Evolutionary conservation across 2,329 filamentous ascomycete genomes (phyloP).

Genomic region (Trichoderma koningiopsis): DNA sequence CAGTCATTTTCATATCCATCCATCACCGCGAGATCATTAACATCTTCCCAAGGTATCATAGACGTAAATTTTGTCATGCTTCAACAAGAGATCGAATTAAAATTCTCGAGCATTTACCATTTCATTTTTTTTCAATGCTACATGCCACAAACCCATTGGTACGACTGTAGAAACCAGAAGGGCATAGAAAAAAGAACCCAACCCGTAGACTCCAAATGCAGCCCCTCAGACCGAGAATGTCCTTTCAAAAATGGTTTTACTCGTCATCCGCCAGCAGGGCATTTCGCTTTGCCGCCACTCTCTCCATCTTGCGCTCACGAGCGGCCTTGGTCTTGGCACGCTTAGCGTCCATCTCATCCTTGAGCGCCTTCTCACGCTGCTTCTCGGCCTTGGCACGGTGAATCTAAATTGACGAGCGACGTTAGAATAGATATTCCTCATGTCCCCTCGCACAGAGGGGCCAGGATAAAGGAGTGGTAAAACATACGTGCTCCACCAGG

Average conservation of each 20-base stretch:
- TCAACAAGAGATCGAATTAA: constrained; percentile 6
- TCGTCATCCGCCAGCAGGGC: constrained; percentile 75
- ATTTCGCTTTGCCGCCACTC: constrained; percentile 86
- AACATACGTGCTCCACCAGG: constrained; percentile 98
- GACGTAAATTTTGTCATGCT: neutral
- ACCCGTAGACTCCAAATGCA: constrained; percentile 64
- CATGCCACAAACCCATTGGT: constrained; percentile 57
- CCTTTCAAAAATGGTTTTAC: constrained; percentile 49
- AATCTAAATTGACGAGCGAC: constrained; percentile 62
- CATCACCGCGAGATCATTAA: neutral
- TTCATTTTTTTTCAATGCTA: constrained; percentile 61
- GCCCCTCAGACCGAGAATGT: constrained; percentile 53
- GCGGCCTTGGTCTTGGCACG: constrained; percentile 99
- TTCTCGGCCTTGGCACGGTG: constrained; percentile 99
- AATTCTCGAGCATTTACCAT: constrained; percentile 50
- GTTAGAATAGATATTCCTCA: constrained; percentile 21
- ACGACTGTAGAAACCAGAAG: constrained; percentile 52
- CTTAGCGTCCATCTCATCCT: constrained; percentile 99
- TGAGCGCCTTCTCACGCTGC: constrained; percentile 89
- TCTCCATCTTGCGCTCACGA: constrained; percentile 96
- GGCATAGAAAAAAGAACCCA: constrained; percentile 53
- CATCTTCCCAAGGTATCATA: constrained; percentile 2
- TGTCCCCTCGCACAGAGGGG: neutral
- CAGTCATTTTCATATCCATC: neutral
- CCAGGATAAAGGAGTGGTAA: neutral